Conservation (phyloP, 169 alveolate species). For the Blepharisma undulans region DNA sequence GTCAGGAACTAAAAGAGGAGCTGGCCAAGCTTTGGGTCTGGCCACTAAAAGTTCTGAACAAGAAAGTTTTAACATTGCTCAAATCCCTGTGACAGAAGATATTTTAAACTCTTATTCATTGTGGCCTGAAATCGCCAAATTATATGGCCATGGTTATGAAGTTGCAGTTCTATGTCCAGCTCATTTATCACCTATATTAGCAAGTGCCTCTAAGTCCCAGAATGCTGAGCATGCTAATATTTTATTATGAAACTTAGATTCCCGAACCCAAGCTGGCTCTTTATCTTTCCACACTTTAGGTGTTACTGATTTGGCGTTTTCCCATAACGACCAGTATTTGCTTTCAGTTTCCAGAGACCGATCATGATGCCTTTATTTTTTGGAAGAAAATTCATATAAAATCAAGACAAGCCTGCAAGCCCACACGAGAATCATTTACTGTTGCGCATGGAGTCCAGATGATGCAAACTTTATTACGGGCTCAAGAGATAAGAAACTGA, state of each 20-base stretch:
- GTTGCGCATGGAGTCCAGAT: conserved; percentile 75
- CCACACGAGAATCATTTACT: conserved; percentile 74
- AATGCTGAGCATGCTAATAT: conserved; percentile 71
- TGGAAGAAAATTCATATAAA: not conserved
- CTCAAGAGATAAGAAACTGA: conserved; percentile 67
- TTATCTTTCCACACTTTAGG: conserved; percentile 69
- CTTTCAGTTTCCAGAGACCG: conserved; percentile 76
- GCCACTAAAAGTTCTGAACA: not conserved
- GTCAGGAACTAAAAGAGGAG: not conserved
- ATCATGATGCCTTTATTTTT: conserved; percentile 32
- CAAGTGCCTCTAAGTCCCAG: conserved; percentile 75
- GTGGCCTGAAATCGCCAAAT: conserved; percentile 81
- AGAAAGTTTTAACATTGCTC: not conserved
- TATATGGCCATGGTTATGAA: conserved; percentile 85
- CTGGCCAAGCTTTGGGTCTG: conserved; percentile 22
- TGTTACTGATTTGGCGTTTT: conserved; percentile 78
- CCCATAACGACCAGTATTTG: conserved; percentile 71
- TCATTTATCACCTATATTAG: conserved; percentile 64
- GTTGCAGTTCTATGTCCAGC: conserved; percentile 66
- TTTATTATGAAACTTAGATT: conserved; percentile 67
- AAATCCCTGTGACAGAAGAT: conserved; percentile 56
- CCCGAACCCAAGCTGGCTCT: conserved; percentile 53
- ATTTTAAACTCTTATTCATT: conserved; percentile 67
- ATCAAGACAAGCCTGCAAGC: conserved; percentile 65
- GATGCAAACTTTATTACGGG: conserved; percentile 69